Evolutionary conservation across 495 filamentous ascomycete species (phyloP), one percentile per base, ranked within the genome.

Genomic region (Penicillium paradoxum): DNA sequence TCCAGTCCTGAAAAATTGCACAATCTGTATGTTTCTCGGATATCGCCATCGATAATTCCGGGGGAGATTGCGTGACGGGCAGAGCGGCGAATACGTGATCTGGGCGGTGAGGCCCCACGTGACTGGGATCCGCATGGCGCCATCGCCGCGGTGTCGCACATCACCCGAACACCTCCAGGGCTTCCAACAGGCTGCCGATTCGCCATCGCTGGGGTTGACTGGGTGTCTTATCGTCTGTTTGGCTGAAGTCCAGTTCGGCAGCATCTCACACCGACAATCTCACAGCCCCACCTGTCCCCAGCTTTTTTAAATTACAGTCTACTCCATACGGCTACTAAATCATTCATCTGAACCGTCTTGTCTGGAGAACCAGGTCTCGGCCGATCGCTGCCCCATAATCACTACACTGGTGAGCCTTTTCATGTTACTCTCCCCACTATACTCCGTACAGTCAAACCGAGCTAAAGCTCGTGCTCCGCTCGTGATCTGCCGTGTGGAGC

Each of bases 81-180:
- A 17, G 15, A 30, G 25, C 41, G 41, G 45, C 45, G 19, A 37
- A 48, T 48, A 25, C 45, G 32, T 37, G 45, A 34, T 48, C 18
- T 24, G 21, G 45, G 45, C 40, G 40, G 30, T 52, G 27, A 24
- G 15, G 1, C 9, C 10, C 0, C 51, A 54, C 44, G 51, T 54
- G 51, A 49, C 27, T n/a, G 13, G 15, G 2, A 44, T 18, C 41
- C 24, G 24, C 24, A 54, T 54, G 22, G 43, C 51, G 51, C 43
- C 42, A 54, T 54, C 51, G 45, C 51, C 42, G 25, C 34, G 8
- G 15, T 17, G 2, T 22, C 15, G 17, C 51, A 41, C 43, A 30
- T 38, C 51, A 47, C 11, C 22, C 24, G 18, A 40, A 15, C 43
- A 19, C 18, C 38, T 42, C 40, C 40, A n/a, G 15, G 13, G 25